A percentile compares a stretch with the other conserved stretches of the same genome.
phyloP scores from a whole-genome alignment of 1,284 basidiomycete species.

The Apiotrichum domesticum region DNA sequence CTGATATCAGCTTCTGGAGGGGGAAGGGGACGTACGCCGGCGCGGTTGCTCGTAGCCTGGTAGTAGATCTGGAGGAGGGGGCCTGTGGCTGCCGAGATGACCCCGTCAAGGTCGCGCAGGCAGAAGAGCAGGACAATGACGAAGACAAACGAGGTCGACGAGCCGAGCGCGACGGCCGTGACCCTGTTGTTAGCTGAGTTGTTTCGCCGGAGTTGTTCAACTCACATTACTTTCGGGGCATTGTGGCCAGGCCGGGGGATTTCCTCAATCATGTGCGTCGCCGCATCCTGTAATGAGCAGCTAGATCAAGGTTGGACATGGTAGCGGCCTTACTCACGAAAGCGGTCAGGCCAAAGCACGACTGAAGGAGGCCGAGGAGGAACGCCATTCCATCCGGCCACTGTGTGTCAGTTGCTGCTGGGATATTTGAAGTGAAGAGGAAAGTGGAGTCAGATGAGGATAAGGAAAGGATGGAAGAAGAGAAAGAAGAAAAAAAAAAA shows the following conservation, averaged over 20 bases:
- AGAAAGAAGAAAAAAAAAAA: no score
- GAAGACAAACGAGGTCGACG: conserved; percentile 55
- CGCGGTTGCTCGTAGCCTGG: conserved; percentile 55
- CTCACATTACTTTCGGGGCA: conserved; percentile 20
- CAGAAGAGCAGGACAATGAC: conserved; percentile 62
- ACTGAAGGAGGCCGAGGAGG: conserved; percentile 47
- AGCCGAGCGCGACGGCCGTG: conserved; percentile 58
- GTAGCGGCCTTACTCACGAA: conserved; percentile 7
- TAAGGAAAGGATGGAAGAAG: no score
- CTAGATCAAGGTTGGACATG: no score
- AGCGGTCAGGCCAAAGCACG: conserved; percentile 43
- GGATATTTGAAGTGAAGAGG: no score
- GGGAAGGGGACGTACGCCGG: conserved; percentile 39
- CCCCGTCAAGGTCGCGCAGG: conserved; percentile 53
- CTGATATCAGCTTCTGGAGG: conserved; percentile 1
- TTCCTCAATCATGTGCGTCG: conserved; percentile 27
- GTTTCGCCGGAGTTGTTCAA: no score
- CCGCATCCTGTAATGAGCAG: conserved; percentile 14
- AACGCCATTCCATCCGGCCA: conserved; percentile 49
- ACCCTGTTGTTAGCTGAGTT: conserved; percentile 15
- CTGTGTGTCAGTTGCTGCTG: neutral
- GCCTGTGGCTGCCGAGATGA: conserved; percentile 56
- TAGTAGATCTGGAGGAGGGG: conserved; percentile 62
- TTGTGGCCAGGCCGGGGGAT: conserved; percentile 18
- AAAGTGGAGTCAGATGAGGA: no score